A percentile compares a stretch with the other conserved stretches of the same genome.
phyloP scores from a whole-genome alignment of 306 rosid species.

The Rosa persica region DNA sequence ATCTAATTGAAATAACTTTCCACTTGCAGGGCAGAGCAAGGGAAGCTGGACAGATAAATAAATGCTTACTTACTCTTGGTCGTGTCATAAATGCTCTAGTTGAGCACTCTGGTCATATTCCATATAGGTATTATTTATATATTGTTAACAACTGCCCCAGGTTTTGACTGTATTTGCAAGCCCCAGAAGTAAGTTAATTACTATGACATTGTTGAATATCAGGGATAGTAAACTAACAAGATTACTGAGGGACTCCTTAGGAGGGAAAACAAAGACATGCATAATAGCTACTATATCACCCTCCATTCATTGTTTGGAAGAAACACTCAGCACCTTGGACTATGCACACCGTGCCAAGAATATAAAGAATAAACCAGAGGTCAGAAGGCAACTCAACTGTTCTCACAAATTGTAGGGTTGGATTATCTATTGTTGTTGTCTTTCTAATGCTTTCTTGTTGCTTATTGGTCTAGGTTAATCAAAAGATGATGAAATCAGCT shows the following conservation, averaged over 20 bases:
- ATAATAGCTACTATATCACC: slow-evolving; percentile 97
- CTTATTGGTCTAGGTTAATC: slow-evolving; percentile 69
- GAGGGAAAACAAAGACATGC: slow-evolving; percentile 99
- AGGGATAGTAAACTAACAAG: slow-evolving; percentile 98
- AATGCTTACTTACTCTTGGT: slow-evolving; percentile 96
- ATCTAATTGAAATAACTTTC: slow-evolving; percentile 27
- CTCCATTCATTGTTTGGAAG: slow-evolving; percentile 97
- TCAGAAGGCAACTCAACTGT: slow-evolving; percentile 34
- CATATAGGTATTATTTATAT: slow-evolving; percentile 65
- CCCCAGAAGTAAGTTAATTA: slow-evolving; percentile 10
- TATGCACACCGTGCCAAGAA: slow-evolving; percentile 99
- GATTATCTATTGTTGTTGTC: slow-evolving; percentile 8
- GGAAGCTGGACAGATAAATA: slow-evolving; percentile 99
- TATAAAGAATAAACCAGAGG: slow-evolving; percentile 99
- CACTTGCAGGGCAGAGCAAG: slow-evolving; percentile 96
- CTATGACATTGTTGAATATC: slow-evolving; percentile 34
- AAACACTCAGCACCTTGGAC: slow-evolving; percentile 95
- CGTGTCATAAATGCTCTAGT: slow-evolving; percentile 94
- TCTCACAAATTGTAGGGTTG: neutral
- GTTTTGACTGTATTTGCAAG: neutral
- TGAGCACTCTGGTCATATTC: slow-evolving; percentile 99
- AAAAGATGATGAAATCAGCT: slow-evolving; percentile 99
- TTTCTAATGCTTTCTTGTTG: slow-evolving; percentile 28
- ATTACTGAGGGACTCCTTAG: slow-evolving; percentile 92
- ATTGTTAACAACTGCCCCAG: slow-evolving; percentile 8